Conservation (phyloP, 805 yeast species). For the Candida argentea region DNA sequence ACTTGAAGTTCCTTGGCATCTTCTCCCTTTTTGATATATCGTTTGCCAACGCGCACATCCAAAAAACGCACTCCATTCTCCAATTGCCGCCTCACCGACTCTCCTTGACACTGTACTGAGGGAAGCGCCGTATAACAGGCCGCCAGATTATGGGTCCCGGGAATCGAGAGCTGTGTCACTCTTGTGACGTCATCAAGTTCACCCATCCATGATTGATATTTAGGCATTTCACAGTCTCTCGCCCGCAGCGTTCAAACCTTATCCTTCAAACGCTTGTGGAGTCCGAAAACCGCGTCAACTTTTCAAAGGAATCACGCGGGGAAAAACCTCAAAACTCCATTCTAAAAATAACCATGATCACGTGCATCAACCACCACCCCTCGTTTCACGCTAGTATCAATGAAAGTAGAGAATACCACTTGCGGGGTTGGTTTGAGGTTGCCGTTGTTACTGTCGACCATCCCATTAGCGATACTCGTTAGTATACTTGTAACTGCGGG, state of each 20-base stretch:
- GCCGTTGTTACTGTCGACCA: constrained; percentile 7
- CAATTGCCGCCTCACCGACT: constrained; percentile 49
- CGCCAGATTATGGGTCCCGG: constrained; percentile 82
- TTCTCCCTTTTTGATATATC: constrained; percentile 41
- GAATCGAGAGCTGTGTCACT: constrained; percentile 49
- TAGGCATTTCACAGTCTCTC: constrained; percentile 33
- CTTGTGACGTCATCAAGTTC: constrained; percentile 40
- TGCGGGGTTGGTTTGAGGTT: constrained; percentile 17
- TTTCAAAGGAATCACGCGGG: no score
- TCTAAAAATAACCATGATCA: no score
- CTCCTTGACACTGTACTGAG: constrained; percentile 68
- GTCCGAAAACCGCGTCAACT: no score
- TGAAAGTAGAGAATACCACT: constrained; percentile 23
- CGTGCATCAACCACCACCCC: constrained; percentile 19
- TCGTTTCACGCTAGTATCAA: constrained; percentile 18
- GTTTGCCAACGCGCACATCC: constrained; percentile 56
- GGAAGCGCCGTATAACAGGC: constrained; percentile 66
- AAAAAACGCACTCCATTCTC: constrained; percentile 66
- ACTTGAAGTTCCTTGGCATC: constrained; percentile 50
- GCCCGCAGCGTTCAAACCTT: no score
- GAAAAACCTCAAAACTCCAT: no score
- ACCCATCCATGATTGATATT: constrained; percentile 43
- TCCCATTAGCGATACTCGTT: constrained; percentile 5
- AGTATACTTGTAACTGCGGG: constrained; percentile 8
- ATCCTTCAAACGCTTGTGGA: no score